Evolutionary conservation across 495 filamentous ascomycete genomes (phyloP), one percentile per base, ranked within the genome.

Genomic region (Aspergillus nanangensis): DNA sequence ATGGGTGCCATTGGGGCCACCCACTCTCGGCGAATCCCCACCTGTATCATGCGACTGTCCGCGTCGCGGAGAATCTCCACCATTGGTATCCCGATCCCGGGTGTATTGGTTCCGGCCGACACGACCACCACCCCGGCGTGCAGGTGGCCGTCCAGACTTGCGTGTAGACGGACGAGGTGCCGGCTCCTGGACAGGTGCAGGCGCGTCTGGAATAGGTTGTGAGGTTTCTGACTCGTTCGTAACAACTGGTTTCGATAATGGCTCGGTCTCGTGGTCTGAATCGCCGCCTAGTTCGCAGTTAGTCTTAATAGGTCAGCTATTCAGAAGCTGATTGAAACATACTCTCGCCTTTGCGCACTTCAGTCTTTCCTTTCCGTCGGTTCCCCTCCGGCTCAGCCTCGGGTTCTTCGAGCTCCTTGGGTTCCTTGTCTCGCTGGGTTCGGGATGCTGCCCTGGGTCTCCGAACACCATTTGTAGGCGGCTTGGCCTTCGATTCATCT

Each of bases 71-170:
- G 85, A 84, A 37, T 62, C 61, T 18, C 62, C 77, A 41, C 83
- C 80, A 44, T 80, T 79, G 17, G 66, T 61, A 50, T 88, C 84
- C 19, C 79, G 75, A 52, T 93, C 88, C 60, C 81, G 80, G 0
- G 86, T 93, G 54, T 93, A 90, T 66, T 94, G 90, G 50, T 94
- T 94, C 44, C 88, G 83, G 11, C 90, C 90, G 31, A 86, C 68
- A 63, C 89, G 78, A 20, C 81, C 79, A 57, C 78, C 69, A 44
- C n/a, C n/a, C 20, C 83, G 71, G 48, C 76, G 69, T 21, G 80
- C 75, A 27, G 83, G 79, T 17, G 84, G 79, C 29, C 83, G 71
- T 19, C 83, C 77, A 14, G 80, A 82, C 57, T 90, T 90, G 56
- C 84, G 84, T 58, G 71, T 79, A 44, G 69, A 66, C 9, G 68